phyloP scores from a whole-genome alignment of 805 yeast genomes.

The Starmera pachycereana region DNA sequence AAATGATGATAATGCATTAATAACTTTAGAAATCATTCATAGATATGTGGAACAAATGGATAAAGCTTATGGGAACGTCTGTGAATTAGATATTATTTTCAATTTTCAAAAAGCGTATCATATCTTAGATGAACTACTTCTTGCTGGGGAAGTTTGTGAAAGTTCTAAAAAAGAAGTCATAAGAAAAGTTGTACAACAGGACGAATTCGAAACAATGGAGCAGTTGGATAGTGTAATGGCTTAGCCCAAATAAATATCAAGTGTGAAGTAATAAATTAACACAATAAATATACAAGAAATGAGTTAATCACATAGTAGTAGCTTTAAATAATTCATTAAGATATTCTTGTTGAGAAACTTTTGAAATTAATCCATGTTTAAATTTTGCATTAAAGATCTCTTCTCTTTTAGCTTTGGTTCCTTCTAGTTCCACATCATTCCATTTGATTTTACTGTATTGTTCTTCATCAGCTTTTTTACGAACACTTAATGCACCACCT shows the following conservation, averaged over 20 bases:
- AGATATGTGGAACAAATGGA: conserved; percentile 97
- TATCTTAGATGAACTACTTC: conserved; percentile 77
- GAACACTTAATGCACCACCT: conserved; percentile 62
- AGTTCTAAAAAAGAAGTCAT: conserved; percentile 72
- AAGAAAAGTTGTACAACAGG: conserved; percentile 71
- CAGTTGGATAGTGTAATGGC: conserved; percentile 36
- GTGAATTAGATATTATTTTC: conserved; percentile 94
- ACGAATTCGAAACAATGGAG: conserved; percentile 74
- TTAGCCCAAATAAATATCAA: conserved; percentile 10
- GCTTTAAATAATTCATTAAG: conserved; percentile 19
- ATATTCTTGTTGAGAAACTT: conserved; percentile 22
- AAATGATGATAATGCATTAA: conserved; percentile 73
- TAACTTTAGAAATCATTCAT: conserved; percentile 80
- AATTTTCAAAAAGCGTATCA: conserved; percentile 92
- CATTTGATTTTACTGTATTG: conserved; percentile 31
- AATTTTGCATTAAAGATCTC: conserved; percentile 16
- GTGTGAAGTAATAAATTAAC: not conserved
- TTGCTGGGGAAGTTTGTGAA: conserved; percentile 85
- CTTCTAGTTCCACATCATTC: conserved; percentile 29
- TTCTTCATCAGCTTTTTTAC: conserved; percentile 56
- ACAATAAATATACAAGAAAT: conserved; percentile 1
- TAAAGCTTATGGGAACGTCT: conserved; percentile 87
- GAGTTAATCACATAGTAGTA: conserved; percentile 7
- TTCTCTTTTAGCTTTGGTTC: conserved; percentile 17
- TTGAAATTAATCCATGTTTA: conserved; percentile 16